A percentile compares a stretch with the other conserved stretches of the same genome.
Evolutionary conservation across 176 grass and related monocot species (phyloP).

Genomic region (Leersia perrieri): DNA sequence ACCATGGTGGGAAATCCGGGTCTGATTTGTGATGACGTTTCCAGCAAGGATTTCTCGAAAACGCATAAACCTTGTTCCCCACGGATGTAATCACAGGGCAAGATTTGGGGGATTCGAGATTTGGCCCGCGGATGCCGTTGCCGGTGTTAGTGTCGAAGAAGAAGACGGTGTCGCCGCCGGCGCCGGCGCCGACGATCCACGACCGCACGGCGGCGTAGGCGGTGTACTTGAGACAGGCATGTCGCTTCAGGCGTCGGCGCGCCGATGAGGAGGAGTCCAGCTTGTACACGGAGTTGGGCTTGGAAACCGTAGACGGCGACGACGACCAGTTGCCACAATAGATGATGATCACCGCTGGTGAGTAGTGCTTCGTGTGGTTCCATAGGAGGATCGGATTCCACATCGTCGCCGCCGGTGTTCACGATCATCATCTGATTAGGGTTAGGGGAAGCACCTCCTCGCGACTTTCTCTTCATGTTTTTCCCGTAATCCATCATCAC

Average conservation of each 20-base stretch:
- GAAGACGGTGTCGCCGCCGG: background rate
- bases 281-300: constrained; percentile 22
- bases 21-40: background rate
- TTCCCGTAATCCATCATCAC: too few relatives aligned
- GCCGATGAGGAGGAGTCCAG: background rate
- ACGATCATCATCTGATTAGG: too few relatives aligned
- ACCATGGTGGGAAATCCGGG: constrained; percentile 30
- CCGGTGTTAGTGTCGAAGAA: background rate
- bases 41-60: background rate
- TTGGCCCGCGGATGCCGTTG: background rate
- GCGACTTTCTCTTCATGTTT: too few relatives aligned
- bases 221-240: background rate
- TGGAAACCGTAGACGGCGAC: background rate
- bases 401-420: too few relatives aligned
- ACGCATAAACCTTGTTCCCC: background rate
- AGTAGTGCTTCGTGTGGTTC: too few relatives aligned
- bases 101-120: background rate
- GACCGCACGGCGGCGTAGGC: background rate
- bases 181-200: constrained; percentile 4
- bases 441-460: too few relatives aligned
- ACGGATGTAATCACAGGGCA: background rate
- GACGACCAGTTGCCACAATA: too few relatives aligned
- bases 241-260: background rate
- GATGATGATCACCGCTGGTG: too few relatives aligned
- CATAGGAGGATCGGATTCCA: too few relatives aligned